Evolutionary conservation across 768 basidiomycete species (phyloP).

Genomic region (Wakefieldia striispora): DNA sequence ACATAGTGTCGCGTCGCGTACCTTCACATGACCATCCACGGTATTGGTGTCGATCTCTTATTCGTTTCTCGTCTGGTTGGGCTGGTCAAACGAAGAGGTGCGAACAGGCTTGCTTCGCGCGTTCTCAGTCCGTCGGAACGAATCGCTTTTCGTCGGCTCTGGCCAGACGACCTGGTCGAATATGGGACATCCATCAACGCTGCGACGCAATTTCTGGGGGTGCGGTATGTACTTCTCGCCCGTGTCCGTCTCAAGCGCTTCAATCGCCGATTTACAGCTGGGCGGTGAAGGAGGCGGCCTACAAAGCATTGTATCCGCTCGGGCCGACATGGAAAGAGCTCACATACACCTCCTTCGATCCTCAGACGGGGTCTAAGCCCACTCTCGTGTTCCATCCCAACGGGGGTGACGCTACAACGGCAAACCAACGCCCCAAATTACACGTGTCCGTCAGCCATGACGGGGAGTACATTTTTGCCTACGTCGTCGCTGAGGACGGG

Average conservation of each 20-base stretch:
- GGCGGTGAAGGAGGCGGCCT: slow-evolving; percentile 82
- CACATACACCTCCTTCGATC: slow-evolving; percentile 41
- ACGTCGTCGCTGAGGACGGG: slow-evolving; percentile 55
- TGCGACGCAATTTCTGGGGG: slow-evolving; percentile 57
- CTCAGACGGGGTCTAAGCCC: slow-evolving; percentile 41
- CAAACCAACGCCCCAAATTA: slow-evolving; percentile 26
- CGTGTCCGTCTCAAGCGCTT: not conserved
- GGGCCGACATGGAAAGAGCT: slow-evolving; percentile 76
- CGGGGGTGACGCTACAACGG: not conserved
- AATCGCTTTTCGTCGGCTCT: slow-evolving; percentile 26
- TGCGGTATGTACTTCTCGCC: slow-evolving; percentile 48
- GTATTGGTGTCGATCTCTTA: slow-evolving; percentile 75
- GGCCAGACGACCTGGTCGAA: slow-evolving; percentile 14
- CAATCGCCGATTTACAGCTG: slow-evolving; percentile 47
- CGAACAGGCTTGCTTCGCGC: slow-evolving; percentile 49
- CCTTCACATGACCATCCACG: slow-evolving; percentile 56
- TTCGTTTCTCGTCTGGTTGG: slow-evolving; percentile 62
- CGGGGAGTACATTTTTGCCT: slow-evolving; percentile 70
- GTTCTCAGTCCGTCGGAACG: slow-evolving; percentile 58
- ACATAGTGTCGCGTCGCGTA: no score
- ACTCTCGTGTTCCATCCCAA: slow-evolving; percentile 31
- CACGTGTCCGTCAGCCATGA: slow-evolving; percentile 83
- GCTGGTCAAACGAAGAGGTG: slow-evolving; percentile 48
- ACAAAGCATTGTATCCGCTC: slow-evolving; percentile 78
- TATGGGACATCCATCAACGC: not conserved